phyloP scores from a whole-genome alignment of 352 stramenopile genomes.

The Globisporangium nodosum region DNA sequence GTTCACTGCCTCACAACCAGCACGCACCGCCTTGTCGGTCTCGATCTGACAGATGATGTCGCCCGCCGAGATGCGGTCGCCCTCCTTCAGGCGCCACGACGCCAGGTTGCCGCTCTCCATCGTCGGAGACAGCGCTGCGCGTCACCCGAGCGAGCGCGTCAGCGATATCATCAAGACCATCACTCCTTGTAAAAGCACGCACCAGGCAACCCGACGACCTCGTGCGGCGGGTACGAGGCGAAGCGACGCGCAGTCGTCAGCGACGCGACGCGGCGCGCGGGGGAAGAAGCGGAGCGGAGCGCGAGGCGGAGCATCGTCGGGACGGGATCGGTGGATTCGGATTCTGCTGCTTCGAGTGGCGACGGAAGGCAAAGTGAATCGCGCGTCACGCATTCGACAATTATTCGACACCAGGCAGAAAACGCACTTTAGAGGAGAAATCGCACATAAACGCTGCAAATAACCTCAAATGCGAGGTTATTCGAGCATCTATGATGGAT shows the following conservation, averaged over 20 bases:
- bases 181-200: not conserved
- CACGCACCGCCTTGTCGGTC: conserved; percentile 95
- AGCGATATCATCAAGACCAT: not conserved
- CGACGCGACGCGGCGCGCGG: conserved; percentile 29
- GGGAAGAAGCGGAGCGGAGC: conserved; percentile 36
- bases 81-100: conserved; percentile 93
- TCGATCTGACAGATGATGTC: conserved; percentile 97
- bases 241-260: conserved; percentile 35
- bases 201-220: conserved; percentile 78
- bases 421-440: not conserved
- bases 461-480: not conserved
- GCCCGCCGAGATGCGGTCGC: conserved; percentile 89
- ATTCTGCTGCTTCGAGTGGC: not conserved
- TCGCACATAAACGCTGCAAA: not conserved
- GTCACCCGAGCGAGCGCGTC: not conserved
- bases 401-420: conserved; percentile 4
- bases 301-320: conserved; percentile 57
- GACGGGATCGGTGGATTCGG: not conserved
- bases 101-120: conserved; percentile 97
- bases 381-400: not conserved
- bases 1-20: not conserved
- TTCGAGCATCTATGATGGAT: not conserved
- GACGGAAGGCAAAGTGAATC: not conserved
- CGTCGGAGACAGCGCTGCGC: conserved; percentile 92
- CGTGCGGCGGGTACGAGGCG: conserved; percentile 68